These are phyloP conservation scores for Calonectria honghensis DNA, from an alignment of 2,329 filamentous ascomycete genomes.

Conservation along the genomic window DNA sequence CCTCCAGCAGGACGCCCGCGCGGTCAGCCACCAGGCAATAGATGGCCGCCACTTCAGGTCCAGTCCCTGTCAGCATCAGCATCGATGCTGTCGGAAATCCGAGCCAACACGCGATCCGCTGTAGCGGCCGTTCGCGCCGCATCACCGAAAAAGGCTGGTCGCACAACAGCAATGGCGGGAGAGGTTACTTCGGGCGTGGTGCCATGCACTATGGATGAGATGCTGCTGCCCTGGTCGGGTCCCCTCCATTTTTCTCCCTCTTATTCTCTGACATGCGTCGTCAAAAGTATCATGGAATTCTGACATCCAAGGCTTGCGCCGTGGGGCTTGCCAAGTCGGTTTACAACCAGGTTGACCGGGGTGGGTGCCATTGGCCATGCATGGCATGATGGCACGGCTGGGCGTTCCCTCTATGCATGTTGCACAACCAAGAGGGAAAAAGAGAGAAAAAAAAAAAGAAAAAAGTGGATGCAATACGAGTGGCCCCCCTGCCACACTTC, in stretches of 20 bases:
- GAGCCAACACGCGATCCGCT: slow-evolving; percentile 33
- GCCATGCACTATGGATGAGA: slow-evolving; percentile 30
- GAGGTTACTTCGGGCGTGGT: slow-evolving; percentile 29
- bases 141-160: slow-evolving; percentile 33
- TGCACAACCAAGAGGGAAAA: slow-evolving; percentile 29
- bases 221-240: slow-evolving; percentile 13
- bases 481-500: slow-evolving; percentile 25
- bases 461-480: slow-evolving; percentile 49
- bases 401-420: slow-evolving; percentile 36
- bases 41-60: slow-evolving; percentile 16
- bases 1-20: slow-evolving; percentile 19
- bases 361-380: slow-evolving; percentile 32
- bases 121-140: slow-evolving; percentile 31
- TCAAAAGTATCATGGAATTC: slow-evolving; percentile 30
- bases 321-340: slow-evolving; percentile 27
- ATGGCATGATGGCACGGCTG: slow-evolving; percentile 29
- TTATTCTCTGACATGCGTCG: slow-evolving; percentile 36
- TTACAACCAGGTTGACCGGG: slow-evolving; percentile 22
- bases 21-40: slow-evolving; percentile 27
- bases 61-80: slow-evolving; percentile 11
- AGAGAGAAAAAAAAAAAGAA: slow-evolving; percentile 26
- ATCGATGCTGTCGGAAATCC: slow-evolving; percentile 11
- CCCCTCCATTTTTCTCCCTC: neutral
- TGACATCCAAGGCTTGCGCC: slow-evolving; percentile 27
- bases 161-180: slow-evolving; percentile 30